Conservation (phyloP, 2,329 filamentous ascomycete genomes). For the Rugonectria rugulosa region DNA sequence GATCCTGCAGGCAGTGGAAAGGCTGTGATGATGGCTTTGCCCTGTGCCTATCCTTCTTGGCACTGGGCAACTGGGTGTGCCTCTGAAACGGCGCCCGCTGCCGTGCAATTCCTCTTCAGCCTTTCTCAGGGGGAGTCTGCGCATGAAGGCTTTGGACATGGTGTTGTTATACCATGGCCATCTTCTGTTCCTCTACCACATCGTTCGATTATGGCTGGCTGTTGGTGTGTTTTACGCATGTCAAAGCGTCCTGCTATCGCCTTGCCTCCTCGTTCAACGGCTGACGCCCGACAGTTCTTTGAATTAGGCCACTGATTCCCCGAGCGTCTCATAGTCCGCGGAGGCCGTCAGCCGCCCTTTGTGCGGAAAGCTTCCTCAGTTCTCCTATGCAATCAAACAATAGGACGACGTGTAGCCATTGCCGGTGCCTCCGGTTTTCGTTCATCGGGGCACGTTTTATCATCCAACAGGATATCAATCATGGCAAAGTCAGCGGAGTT, state of each 20-base stretch:
- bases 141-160: not conserved
- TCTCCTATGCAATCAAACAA: too few species aligned
- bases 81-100: not conserved
- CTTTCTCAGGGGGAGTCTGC: not conserved
- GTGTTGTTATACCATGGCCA: constrained; percentile 3
- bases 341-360: not conserved
- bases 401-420: too few species aligned
- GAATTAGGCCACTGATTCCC: too few species aligned
- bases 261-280: not conserved
- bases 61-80: too few species aligned
- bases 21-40: not conserved
- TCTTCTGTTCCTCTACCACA: not conserved
- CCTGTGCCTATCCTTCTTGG: not conserved
- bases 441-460: not conserved
- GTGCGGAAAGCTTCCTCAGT: too few species aligned
- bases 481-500: not conserved
- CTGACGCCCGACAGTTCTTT: too few species aligned
- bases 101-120: not conserved
- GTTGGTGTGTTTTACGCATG: not conserved
- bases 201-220: not conserved
- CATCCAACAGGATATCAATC: not conserved
- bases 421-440: not conserved
- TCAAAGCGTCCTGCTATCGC: not conserved
- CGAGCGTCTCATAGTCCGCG: not conserved
- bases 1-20: not conserved